phyloP scores from a whole-genome alignment of 192 early-diverging fungal genomes.

The Podila epigama region DNA sequence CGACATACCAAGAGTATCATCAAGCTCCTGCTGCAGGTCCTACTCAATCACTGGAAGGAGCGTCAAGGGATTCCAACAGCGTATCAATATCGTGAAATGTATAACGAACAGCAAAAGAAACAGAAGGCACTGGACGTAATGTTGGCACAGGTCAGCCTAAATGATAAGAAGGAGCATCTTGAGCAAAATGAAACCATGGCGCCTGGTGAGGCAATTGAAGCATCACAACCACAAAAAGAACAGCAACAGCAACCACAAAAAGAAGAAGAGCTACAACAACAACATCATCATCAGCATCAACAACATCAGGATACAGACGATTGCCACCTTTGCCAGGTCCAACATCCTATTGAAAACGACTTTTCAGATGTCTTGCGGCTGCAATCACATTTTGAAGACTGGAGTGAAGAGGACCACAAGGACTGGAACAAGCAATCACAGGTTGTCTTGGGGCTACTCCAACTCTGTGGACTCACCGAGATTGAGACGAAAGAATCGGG shows the following conservation, averaged over 20 bases:
- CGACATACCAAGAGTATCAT: constrained; percentile 70
- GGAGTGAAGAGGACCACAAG: constrained; percentile 60
- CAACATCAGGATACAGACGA: neutral
- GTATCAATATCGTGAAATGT: constrained; percentile 9
- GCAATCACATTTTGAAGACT: constrained; percentile 68
- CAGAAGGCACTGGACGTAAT: too few relatives aligned
- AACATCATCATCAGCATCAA: neutral
- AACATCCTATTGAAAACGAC: constrained; percentile 46
- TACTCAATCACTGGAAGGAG: constrained; percentile 50
- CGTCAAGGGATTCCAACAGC: constrained; percentile 30
- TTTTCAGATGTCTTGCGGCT: constrained; percentile 53
- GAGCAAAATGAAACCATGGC: too few relatives aligned
- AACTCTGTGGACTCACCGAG: constrained; percentile 52
- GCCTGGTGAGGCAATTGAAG: too few relatives aligned
- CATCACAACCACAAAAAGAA: neutral
- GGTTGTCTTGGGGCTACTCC: constrained; percentile 55
- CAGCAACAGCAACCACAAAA: neutral
- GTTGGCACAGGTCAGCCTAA: too few relatives aligned
- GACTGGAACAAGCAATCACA: constrained; percentile 64
- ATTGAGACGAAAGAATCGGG: constrained; percentile 17
- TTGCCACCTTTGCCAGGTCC: too few relatives aligned
- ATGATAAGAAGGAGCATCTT: too few relatives aligned
- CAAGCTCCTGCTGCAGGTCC: constrained; percentile 61
- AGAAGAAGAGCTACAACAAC: neutral
- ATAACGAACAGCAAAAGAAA: neutral